Conservation (phyloP, 2,329 filamentous ascomycete genomes). For the Xylaria digitata region DNA sequence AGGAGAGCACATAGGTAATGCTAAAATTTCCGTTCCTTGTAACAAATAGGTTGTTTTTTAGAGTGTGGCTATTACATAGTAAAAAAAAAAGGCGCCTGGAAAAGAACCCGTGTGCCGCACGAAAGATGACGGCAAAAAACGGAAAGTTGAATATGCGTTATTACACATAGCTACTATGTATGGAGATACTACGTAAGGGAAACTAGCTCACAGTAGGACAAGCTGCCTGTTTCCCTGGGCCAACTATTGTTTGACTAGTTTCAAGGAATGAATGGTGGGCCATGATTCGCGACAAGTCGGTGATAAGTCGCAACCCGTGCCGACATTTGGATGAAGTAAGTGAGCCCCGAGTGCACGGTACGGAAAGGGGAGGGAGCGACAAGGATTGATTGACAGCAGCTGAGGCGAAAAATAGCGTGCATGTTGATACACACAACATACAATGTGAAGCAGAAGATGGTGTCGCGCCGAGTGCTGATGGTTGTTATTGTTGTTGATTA, state of each 20-base stretch:
- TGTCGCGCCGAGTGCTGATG: conserved; percentile 7
- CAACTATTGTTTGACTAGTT: conserved; percentile 24
- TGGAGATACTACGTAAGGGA: conserved; percentile 21
- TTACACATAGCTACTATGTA: conserved; percentile 8
- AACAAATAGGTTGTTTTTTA: conserved; percentile 13
- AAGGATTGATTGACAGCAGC: conserved; percentile 36
- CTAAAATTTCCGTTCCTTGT: conserved; percentile 12
- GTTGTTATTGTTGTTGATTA: background rate
- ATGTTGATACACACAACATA: conserved; percentile 25
- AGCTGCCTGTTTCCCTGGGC: conserved; percentile 40
- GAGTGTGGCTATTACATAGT: conserved; percentile 9
- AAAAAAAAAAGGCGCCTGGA: conserved; percentile 10
- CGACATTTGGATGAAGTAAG: conserved; percentile 36
- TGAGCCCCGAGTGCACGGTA: conserved; percentile 31
- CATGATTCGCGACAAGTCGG: conserved; percentile 40
- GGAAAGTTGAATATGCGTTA: conserved; percentile 31
- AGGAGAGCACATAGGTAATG: conserved; percentile 21
- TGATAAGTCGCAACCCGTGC: conserved; percentile 34
- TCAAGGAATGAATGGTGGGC: conserved; percentile 28
- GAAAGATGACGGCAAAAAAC: conserved; percentile 31
- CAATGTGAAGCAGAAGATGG: conserved; percentile 6
- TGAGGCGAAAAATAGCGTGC: conserved; percentile 42
- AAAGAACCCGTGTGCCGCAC: conserved; percentile 21
- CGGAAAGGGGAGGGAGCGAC: conserved; percentile 35
- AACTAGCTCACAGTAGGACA: conserved; percentile 37